Evolutionary conservation across 2,329 filamentous ascomycete species (phyloP).

Genomic region (Zymoseptoria pseudotritici): DNA sequence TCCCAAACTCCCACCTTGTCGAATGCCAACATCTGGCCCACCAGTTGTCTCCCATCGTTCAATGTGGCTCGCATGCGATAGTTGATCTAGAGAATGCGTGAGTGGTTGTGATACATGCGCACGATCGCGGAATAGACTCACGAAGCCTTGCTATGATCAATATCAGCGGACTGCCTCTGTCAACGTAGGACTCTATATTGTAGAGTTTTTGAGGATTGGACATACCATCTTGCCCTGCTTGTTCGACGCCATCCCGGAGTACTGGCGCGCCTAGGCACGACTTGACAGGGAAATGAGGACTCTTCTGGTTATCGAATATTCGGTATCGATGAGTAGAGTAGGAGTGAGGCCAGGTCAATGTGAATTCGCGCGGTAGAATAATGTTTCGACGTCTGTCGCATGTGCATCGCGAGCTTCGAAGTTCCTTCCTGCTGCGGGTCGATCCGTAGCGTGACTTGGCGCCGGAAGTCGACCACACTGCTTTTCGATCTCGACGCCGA

Average conservation of each 20-base stretch:
- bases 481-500: background rate
- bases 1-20: conserved; percentile 63
- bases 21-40: conserved; percentile 95
- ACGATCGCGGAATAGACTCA: conserved; percentile 37
- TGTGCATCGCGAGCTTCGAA: background rate
- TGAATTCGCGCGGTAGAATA: background rate
- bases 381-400: background rate
- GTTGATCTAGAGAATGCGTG: conserved; percentile 65
- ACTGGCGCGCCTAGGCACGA: conserved; percentile 35
- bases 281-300: conserved; percentile 17
- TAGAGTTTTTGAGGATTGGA: conserved; percentile 24
- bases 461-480: background rate
- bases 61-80: conserved; percentile 97
- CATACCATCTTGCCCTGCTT: conserved; percentile 99
- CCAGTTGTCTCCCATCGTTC: conserved; percentile 92
- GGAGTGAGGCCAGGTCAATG: background rate
- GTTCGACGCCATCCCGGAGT: conserved; percentile 39
- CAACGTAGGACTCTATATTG: conserved; percentile 32
- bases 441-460: background rate
- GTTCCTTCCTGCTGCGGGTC: background rate
- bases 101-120: conserved; percentile 6
- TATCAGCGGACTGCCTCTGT: conserved; percentile 38
- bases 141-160: conserved; percentile 53
- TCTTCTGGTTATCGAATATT: background rate
- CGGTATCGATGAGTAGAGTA: background rate